Conservation (phyloP, 2,329 filamentous ascomycete species). For the Thelonectria olida region DNA sequence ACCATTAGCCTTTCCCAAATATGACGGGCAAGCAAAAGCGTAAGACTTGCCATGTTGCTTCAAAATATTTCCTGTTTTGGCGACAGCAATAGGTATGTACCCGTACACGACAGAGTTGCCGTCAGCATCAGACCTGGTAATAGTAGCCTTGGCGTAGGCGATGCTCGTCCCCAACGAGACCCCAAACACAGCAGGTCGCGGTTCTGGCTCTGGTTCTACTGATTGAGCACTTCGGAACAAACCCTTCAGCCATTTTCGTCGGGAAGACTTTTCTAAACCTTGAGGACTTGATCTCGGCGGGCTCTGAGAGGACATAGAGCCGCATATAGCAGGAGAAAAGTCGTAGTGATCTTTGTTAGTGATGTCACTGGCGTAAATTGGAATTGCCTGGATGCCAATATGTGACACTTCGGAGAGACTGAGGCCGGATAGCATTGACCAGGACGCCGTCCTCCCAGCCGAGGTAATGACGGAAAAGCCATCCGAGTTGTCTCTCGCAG, state of each 20-base stretch:
- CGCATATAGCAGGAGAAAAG: background rate
- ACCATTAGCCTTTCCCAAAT: too few species aligned
- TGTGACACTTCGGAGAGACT: constrained; percentile 21
- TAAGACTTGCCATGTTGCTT: background rate
- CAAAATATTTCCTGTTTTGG: background rate
- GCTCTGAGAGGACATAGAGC: background rate
- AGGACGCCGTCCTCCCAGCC: constrained; percentile 20
- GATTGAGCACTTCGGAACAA: background rate
- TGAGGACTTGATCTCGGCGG: background rate
- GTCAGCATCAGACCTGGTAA: background rate
- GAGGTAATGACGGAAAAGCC: constrained; percentile 12
- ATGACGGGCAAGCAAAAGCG: background rate
- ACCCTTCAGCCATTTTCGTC: background rate
- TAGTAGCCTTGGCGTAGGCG: background rate
- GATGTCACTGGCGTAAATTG: constrained; percentile 13
- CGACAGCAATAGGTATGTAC: background rate
- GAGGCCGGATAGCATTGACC: constrained; percentile 19
- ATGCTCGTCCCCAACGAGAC: background rate
- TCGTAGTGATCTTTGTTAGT: constrained; percentile 14
- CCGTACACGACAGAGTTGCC: background rate
- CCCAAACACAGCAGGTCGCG: background rate
- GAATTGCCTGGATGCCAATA: constrained; percentile 18
- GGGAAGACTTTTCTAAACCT: background rate
- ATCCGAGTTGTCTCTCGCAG: constrained; percentile 9
- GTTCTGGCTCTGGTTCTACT: background rate